These are phyloP conservation scores for Debaryomyces nepalensis DNA, from an alignment of 1,139 yeast species.

Conservation along the genomic window DNA sequence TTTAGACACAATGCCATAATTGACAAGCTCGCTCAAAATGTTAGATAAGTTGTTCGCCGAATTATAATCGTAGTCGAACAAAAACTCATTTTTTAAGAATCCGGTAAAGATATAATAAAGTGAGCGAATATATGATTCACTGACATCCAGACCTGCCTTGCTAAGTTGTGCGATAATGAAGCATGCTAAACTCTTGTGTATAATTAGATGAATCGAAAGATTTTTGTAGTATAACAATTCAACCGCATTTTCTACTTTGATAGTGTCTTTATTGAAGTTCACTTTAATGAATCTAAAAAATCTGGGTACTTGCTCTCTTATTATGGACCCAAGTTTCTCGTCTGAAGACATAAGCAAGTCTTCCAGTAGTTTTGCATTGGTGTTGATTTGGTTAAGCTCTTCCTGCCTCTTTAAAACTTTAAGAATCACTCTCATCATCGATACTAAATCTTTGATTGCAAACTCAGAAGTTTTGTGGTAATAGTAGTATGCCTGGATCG, in stretches of 20 bases:
- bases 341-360: constrained; percentile 19
- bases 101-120: constrained; percentile 43
- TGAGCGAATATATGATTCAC: constrained; percentile 30
- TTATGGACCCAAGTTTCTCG: constrained; percentile 25
- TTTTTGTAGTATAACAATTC: constrained; percentile 53
- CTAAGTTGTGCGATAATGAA: constrained; percentile 31
- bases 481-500: constrained; percentile 41
- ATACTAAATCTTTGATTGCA: constrained; percentile 33
- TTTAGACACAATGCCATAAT: constrained; percentile 15
- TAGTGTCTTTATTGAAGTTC: constrained; percentile 30
- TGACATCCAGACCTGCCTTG: constrained; percentile 19
- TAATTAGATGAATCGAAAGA: constrained; percentile 45
- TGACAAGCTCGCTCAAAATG: constrained; percentile 35
- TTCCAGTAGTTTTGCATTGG: constrained; percentile 28
- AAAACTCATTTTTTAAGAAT: constrained; percentile 48
- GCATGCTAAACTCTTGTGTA: constrained; percentile 42
- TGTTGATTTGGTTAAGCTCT: constrained; percentile 18
- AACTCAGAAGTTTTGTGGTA: constrained; percentile 23
- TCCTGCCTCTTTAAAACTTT: constrained; percentile 30
- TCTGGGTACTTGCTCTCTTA: constrained; percentile 35
- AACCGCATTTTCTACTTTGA: constrained; percentile 40
- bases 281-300: constrained; percentile 43
- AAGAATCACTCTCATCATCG: constrained; percentile 32
- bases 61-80: constrained; percentile 49
- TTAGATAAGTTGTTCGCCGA: constrained; percentile 33